Percentiles rank a stretch among this genome's conserved stretches.
phyloP scores from a whole-genome alignment of 192 early-diverging fungal species.

The Martensiomyces pterosporus region DNA sequence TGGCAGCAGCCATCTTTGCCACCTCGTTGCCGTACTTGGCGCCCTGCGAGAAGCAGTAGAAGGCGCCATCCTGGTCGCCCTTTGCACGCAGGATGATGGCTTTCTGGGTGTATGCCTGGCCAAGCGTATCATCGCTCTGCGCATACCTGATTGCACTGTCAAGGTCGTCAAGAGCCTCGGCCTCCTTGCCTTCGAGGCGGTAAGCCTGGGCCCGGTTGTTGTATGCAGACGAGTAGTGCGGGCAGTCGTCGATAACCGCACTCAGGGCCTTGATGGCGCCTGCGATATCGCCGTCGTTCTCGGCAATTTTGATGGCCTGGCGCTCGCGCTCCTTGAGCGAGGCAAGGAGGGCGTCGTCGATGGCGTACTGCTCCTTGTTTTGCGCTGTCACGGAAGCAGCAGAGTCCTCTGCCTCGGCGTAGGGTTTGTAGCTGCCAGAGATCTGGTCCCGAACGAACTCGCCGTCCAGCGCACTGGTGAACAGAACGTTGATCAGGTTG shows the following conservation, averaged over 20 bases:
- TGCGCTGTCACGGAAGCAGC: not conserved
- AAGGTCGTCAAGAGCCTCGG: slow-evolving; percentile 51
- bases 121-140: slow-evolving; percentile 20
- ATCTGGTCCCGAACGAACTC: slow-evolving; percentile 47
- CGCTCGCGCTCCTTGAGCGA: slow-evolving; percentile 16
- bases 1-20: slow-evolving; percentile 50
- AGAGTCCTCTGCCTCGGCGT: slow-evolving; percentile 4
- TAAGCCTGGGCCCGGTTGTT: slow-evolving; percentile 58
- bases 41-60: slow-evolving; percentile 55
- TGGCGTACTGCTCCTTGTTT: slow-evolving; percentile 1
- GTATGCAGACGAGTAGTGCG: slow-evolving; percentile 59
- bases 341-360: slow-evolving; percentile 4
- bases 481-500: slow-evolving; percentile 32
- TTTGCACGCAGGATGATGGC: slow-evolving; percentile 48
- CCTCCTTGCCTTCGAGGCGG: slow-evolving; percentile 38
- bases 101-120: slow-evolving; percentile 63
- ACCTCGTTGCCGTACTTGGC: slow-evolving; percentile 61
- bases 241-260: slow-evolving; percentile 39
- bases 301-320: slow-evolving; percentile 32
- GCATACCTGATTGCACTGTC: slow-evolving; percentile 56
- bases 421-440: slow-evolving; percentile 13
- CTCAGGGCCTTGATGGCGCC: slow-evolving; percentile 34
- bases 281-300: slow-evolving; percentile 30
- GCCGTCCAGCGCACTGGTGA: slow-evolving; percentile 29
- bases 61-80: slow-evolving; percentile 53